A percentile compares a stretch with the other conserved stretches of the same genome.
These are phyloP conservation scores for Silene uniflora DNA, from an alignment of 148 eudicot species.

Conservation along the genomic window DNA sequence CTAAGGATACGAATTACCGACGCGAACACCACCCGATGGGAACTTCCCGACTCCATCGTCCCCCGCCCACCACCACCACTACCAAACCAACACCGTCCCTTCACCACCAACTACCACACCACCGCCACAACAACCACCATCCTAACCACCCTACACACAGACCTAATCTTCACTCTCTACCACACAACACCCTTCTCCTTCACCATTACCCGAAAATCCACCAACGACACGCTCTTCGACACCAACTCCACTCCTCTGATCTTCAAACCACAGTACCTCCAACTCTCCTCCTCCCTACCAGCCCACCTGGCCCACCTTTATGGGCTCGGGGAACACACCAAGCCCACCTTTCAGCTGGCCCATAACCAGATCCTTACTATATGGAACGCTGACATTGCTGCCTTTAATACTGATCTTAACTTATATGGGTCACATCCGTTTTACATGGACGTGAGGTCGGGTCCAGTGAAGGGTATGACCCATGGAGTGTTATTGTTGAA, in stretches of 20 bases:
- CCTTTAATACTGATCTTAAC: conserved; percentile 33
- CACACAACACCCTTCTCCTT: conserved; percentile 63
- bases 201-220: conserved; percentile 56
- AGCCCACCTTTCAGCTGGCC: conserved; percentile 32
- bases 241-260: conserved; percentile 27
- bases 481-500: conserved; percentile 51
- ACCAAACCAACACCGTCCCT: conserved; percentile 1
- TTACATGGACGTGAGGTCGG: conserved; percentile 46
- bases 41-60: conserved; percentile 33
- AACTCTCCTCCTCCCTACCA: conserved; percentile 40
- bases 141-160: conserved; percentile 38
- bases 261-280: conserved; percentile 47
- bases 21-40: conserved; percentile 36
- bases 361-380: conserved; percentile 42
- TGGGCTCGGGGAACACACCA: conserved; percentile 54
- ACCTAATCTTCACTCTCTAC: conserved; percentile 64
- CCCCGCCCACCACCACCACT: conserved; percentile 21
- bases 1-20: conserved; percentile 37
- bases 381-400: conserved; percentile 47
- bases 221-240: conserved; percentile 46
- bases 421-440: conserved; percentile 55
- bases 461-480: conserved; percentile 25
- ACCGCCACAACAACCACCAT: conserved; percentile 9
- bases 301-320: conserved; percentile 32
- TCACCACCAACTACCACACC: too few relatives aligned